Evolutionary conservation across 192 early-diverging fungal genomes (phyloP).

Genomic region (Mycoemilia scoparia): DNA sequence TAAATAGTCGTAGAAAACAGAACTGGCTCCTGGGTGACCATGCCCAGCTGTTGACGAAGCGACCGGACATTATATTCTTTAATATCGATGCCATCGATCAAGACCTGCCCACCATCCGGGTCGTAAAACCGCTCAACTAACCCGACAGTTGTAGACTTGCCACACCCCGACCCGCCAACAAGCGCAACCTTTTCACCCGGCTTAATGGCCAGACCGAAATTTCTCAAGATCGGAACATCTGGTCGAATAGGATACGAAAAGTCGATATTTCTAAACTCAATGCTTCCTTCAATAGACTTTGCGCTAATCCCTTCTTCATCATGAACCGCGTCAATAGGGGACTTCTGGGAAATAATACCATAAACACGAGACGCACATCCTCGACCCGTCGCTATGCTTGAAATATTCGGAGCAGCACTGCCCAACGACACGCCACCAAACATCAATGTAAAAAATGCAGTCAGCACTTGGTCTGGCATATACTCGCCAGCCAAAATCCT

Average conservation of each 20-base stretch:
- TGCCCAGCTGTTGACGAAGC: slow-evolving; percentile 69
- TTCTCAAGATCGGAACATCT: slow-evolving; percentile 60
- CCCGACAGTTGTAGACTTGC: slow-evolving; percentile 71
- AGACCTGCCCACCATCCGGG: slow-evolving; percentile 29
- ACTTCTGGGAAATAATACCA: slow-evolving; percentile 60
- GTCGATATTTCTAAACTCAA: slow-evolving; percentile 54
- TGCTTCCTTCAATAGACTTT: slow-evolving; percentile 35
- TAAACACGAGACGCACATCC: slow-evolving; percentile 74
- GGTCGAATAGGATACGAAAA: slow-evolving; percentile 77
- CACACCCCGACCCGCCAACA: slow-evolving; percentile 73
- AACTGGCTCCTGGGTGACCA: slow-evolving; percentile 84
- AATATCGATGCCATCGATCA: slow-evolving; percentile 58
- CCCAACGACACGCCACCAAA: slow-evolving; percentile 65
- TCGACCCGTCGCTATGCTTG: slow-evolving; percentile 50
- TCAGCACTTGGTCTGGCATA: slow-evolving; percentile 38
- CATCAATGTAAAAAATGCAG: slow-evolving; percentile 77
- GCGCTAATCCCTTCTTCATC: slow-evolving; percentile 16
- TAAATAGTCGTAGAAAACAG: slow-evolving; percentile 63
- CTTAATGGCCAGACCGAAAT: slow-evolving; percentile 45
- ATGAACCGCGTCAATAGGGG: slow-evolving; percentile 48
- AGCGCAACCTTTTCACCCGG: slow-evolving; percentile 79
- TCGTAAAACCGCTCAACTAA: slow-evolving; percentile 81
- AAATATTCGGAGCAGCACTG: slow-evolving; percentile 49
- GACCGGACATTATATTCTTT: slow-evolving; percentile 61
- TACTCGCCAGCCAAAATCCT: slow-evolving; percentile 33